Conservation (phyloP, 148 eudicot genomes). For the Drosera capensis region DNA sequence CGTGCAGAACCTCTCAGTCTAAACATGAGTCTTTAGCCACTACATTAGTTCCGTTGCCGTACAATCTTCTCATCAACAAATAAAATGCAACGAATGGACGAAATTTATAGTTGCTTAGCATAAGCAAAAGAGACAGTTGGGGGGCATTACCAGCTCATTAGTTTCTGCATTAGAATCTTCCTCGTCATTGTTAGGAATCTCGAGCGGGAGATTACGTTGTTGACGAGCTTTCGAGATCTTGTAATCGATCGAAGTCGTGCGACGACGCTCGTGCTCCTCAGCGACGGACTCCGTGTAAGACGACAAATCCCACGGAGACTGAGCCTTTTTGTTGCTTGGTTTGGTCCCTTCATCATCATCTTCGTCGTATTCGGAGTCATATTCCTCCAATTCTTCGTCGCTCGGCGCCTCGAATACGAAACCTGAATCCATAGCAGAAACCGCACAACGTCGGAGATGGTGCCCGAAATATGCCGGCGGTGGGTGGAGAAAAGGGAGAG, state of each 20-base stretch:
- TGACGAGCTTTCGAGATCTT: conserved; percentile 46
- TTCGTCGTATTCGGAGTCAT: conserved; percentile 5
- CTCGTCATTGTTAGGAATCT: conserved; percentile 12
- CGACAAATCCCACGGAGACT: conserved; percentile 83
- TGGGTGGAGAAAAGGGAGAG: no score
- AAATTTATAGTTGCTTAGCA: no score
- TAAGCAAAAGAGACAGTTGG: no score
- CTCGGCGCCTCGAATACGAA: conserved; percentile 34
- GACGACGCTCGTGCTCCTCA: conserved; percentile 64
- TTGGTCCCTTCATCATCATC: conserved; percentile 4
- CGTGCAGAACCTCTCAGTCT: no score
- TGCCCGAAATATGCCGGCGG: no score
- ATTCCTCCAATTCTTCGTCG: conserved; percentile 31
- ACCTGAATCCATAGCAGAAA: conserved; percentile 12
- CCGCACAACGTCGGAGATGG: no score
- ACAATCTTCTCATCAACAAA: no score
- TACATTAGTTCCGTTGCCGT: no score
- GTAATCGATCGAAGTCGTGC: conserved; percentile 70
- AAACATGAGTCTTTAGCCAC: no score
- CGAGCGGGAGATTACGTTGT: conserved; percentile 8
- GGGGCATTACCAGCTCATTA: no score
- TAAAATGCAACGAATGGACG: no score
- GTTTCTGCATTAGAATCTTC: conserved; percentile 39
- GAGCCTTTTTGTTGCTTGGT: conserved; percentile 8
- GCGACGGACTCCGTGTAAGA: conserved; percentile 59